Evolutionary conservation across 768 basidiomycete genomes (phyloP).

Genomic region (Multifurca ochricompacta): DNA sequence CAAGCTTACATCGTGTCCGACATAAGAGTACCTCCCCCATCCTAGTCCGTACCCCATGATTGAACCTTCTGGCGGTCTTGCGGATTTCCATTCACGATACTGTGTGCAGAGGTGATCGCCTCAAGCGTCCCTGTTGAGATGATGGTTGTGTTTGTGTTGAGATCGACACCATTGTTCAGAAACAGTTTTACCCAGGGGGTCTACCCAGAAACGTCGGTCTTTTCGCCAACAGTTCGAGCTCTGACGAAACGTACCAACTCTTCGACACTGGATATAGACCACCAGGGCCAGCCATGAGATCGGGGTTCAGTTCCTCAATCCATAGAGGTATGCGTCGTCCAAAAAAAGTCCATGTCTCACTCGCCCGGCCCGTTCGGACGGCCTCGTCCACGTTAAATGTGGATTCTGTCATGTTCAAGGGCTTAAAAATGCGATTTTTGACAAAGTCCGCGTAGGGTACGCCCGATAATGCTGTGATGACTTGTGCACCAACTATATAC

Average conservation of each 20-base stretch:
- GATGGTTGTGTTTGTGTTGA: constrained; percentile 26
- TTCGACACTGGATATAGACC: constrained; percentile 36
- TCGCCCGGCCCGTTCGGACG: constrained; percentile 26
- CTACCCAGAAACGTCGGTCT: constrained; percentile 23
- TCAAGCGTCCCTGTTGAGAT: constrained; percentile 28
- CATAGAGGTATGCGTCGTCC: constrained; percentile 30
- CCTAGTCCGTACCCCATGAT: constrained; percentile 36
- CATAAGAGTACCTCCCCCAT: constrained; percentile 34
- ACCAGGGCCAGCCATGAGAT: constrained; percentile 31
- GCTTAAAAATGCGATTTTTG: constrained; percentile 32
- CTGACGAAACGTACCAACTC: constrained; percentile 34
- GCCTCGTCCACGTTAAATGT: constrained; percentile 33
- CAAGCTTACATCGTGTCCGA: constrained; percentile 33
- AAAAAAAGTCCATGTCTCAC: constrained; percentile 28
- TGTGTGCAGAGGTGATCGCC: constrained; percentile 28
- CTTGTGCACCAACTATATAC: constrained; percentile 30
- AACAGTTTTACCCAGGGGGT: constrained; percentile 33
- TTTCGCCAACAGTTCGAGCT: not conserved
- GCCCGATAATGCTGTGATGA: constrained; percentile 30
- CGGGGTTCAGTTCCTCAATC: constrained; percentile 24
- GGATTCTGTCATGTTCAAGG: constrained; percentile 34
- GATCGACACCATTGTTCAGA: constrained; percentile 28
- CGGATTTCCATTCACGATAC: constrained; percentile 21
- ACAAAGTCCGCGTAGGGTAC: constrained; percentile 34
- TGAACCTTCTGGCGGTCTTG: constrained; percentile 21